A percentile compares a stretch with the other conserved stretches of the same genome.
phyloP scores from a whole-genome alignment of 2,329 filamentous ascomycete genomes.

The Diplodia sapinea region DNA sequence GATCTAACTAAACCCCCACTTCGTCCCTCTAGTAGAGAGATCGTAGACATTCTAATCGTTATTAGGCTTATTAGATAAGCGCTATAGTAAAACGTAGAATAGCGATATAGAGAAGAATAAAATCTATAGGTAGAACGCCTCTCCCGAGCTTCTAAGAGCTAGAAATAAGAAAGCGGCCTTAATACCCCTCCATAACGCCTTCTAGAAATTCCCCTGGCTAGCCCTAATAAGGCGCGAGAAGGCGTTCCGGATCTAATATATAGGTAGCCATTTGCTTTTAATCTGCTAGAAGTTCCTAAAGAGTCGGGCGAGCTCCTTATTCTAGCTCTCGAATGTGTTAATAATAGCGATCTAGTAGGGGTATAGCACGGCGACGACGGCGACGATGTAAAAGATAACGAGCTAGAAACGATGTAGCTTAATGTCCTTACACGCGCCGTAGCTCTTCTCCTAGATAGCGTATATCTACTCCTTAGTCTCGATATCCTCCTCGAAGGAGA shows the following conservation, averaged over 20 bases:
- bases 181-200: background rate
- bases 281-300: background rate
- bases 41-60: background rate
- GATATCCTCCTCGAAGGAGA: background rate
- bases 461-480: background rate
- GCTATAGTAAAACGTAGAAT: slow-evolving; percentile 1
- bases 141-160: background rate
- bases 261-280: background rate
- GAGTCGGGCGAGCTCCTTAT: background rate
- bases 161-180: background rate
- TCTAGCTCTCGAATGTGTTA: slow-evolving; percentile 1
- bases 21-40: slow-evolving; percentile 5
- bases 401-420: background rate
- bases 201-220: background rate
- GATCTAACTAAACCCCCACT: slow-evolving; percentile 20
- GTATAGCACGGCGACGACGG: background rate
- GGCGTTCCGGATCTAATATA: background rate
- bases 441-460: background rate
- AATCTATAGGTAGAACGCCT: slow-evolving; percentile 8
- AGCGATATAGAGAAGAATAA: slow-evolving; percentile 10
- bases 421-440: background rate
- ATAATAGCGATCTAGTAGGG: slow-evolving; percentile 22
- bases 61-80: background rate
- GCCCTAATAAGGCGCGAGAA: background rate
- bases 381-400: slow-evolving; percentile 3